Conservation (phyloP, 2,329 filamentous ascomycete genomes). For the Pleurostoma richardsiae region DNA sequence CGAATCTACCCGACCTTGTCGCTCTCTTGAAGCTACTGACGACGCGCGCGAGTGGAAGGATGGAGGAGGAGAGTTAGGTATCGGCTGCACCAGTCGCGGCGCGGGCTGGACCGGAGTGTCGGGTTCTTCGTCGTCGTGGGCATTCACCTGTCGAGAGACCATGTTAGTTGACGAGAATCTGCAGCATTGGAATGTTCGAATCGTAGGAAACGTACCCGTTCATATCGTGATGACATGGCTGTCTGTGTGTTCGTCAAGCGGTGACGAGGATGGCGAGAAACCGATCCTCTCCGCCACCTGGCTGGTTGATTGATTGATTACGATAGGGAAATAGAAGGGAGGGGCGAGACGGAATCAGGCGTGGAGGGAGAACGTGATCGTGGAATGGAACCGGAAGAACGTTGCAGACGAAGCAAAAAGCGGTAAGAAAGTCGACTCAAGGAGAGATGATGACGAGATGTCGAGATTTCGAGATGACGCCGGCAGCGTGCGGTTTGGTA, state of each 20-base stretch:
- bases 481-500: too few species aligned
- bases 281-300: constrained; percentile 7
- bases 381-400: too few species aligned
- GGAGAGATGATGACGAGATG: too few species aligned
- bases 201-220: constrained; percentile 40
- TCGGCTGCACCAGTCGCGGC: constrained; percentile 24
- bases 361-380: too few species aligned
- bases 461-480: too few species aligned
- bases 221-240: constrained; percentile 50
- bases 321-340: not conserved
- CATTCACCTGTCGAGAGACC: constrained; percentile 43
- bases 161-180: not conserved
- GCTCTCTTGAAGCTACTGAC: constrained; percentile 50
- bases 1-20: constrained; percentile 54
- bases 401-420: too few species aligned
- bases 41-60: constrained; percentile 86
- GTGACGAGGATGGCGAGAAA: too few species aligned
- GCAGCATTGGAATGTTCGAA: constrained; percentile 10
- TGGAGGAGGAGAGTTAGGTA: constrained; percentile 63
- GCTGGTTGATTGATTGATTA: constrained; percentile 9
- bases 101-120: constrained; percentile 26
- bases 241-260: too few species aligned
- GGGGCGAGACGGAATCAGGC: too few species aligned
- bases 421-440: too few species aligned
- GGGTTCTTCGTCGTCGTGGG: constrained; percentile 50